Percentiles rank a stretch among this genome's conserved stretches.
Conservation (phyloP, 306 rosid genomes). For the Acacia acuminata region DNA sequence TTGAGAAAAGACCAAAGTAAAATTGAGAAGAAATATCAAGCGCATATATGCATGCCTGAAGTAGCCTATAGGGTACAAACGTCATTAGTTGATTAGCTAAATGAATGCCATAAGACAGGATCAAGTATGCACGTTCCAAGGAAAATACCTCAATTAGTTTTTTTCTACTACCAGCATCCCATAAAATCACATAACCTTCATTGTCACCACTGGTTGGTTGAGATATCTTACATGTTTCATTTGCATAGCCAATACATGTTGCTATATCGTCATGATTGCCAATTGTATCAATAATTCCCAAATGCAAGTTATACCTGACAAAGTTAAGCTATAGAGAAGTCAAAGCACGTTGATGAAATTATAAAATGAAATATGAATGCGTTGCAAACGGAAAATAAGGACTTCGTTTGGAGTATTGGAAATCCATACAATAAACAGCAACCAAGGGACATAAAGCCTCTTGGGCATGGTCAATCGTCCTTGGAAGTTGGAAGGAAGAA, state of each 20-base stretch:
- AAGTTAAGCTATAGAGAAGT: constrained; percentile 20
- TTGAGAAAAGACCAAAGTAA: too few species aligned
- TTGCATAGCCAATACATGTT: constrained; percentile 22
- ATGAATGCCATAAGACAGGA: too few species aligned
- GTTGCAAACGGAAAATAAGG: neutral
- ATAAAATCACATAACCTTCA: constrained; percentile 54
- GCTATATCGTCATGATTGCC: constrained; percentile 74
- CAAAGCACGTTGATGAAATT: constrained; percentile 3
- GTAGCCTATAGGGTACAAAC: too few species aligned
- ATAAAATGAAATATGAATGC: neutral
- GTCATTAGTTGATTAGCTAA: too few species aligned
- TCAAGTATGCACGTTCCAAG: too few species aligned
- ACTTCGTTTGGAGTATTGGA: neutral
- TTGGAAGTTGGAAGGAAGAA: neutral
- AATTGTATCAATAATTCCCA: constrained; percentile 51
- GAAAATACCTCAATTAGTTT: constrained; percentile 55
- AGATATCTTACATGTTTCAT: constrained; percentile 64
- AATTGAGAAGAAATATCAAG: too few species aligned
- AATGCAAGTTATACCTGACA: constrained; percentile 74
- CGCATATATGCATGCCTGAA: too few species aligned
- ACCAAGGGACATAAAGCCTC: neutral
- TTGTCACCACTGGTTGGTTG: constrained; percentile 50
- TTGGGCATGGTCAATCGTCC: neutral
- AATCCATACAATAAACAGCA: neutral
- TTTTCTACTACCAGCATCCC: constrained; percentile 49